Conservation (phyloP, 495 filamentous ascomycete species). For the Chaetomium fimeti region DNA sequence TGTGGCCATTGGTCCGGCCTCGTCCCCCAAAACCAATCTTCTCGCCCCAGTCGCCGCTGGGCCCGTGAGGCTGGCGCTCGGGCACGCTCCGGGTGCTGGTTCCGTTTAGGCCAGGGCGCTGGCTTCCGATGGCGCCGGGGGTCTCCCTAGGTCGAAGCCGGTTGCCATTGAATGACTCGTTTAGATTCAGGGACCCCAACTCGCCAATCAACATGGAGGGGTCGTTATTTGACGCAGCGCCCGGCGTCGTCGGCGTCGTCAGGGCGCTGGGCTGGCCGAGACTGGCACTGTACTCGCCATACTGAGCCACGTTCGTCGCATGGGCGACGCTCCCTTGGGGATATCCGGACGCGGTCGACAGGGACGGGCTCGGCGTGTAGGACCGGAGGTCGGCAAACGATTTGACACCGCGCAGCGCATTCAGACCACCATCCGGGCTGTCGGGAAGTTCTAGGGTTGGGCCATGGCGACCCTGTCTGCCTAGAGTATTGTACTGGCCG, state of each 20-base stretch:
- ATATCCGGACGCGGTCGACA: constrained; percentile 62
- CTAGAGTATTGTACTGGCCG: constrained; percentile 68
- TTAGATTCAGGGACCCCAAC: constrained; percentile 60
- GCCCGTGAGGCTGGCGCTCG: constrained; percentile 79
- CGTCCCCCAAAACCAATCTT: constrained; percentile 65
- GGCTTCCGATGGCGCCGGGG: constrained; percentile 81
- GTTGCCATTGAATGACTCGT: constrained; percentile 61
- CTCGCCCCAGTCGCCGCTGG: constrained; percentile 66
- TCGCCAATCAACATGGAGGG: constrained; percentile 56
- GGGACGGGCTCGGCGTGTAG: constrained; percentile 89
- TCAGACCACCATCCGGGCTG: constrained; percentile 62
- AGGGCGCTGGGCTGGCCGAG: constrained; percentile 42
- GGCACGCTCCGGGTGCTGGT: constrained; percentile 65
- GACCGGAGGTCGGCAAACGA: constrained; percentile 94
- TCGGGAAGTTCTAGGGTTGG: constrained; percentile 80
- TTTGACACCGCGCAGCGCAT: constrained; percentile 80
- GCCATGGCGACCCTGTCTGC: constrained; percentile 62
- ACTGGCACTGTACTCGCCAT: constrained; percentile 42
- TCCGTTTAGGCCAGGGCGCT: constrained; percentile 69
- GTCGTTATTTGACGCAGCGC: constrained; percentile 61
- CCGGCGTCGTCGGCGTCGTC: constrained; percentile 39
- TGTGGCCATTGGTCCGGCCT: constrained; percentile 75
- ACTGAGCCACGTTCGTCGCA: constrained; percentile 63
- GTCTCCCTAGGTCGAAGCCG: constrained; percentile 42
- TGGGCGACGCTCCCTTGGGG: constrained; percentile 36